Evolutionary conservation across 768 basidiomycete species (phyloP).

Genomic region (Lactarius pseudohatsudake): DNA sequence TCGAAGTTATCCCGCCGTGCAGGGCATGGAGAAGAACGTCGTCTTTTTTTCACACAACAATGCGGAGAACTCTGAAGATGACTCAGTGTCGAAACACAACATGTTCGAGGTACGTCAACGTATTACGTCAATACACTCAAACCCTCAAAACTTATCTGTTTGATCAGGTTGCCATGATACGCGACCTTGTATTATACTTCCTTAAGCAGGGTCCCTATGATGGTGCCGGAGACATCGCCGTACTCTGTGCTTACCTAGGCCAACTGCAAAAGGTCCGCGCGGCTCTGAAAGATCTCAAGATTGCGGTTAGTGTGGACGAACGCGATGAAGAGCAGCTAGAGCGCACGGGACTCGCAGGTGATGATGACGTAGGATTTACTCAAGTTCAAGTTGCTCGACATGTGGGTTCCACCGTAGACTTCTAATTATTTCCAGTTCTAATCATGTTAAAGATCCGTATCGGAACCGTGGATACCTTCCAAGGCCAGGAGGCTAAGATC

Average conservation of each 20-base stretch:
- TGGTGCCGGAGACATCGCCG: constrained; percentile 50
- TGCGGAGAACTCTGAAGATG: constrained; percentile 58
- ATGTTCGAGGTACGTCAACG: constrained; percentile 54
- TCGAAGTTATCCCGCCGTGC: constrained; percentile 50
- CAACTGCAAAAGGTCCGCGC: constrained; percentile 48
- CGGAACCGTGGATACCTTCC: constrained; percentile 77
- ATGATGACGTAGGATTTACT: constrained; percentile 42
- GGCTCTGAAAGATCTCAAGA: constrained; percentile 41
- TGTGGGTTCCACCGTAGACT: constrained; percentile 38
- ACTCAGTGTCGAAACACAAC: constrained; percentile 68
- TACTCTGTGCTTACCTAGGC: constrained; percentile 54
- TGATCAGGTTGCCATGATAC: constrained; percentile 45
- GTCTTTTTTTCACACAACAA: constrained; percentile 68
- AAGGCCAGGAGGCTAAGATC: constrained; percentile 72
- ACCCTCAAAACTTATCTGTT: not conserved
- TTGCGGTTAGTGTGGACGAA: constrained; percentile 69
- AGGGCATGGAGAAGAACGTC: constrained; percentile 62
- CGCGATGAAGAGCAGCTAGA: constrained; percentile 62
- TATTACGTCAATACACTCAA: not conserved
- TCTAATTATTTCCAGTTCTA: not conserved
- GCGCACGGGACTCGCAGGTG: constrained; percentile 46
- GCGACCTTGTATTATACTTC: constrained; percentile 54
- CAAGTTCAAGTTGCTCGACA: constrained; percentile 52
- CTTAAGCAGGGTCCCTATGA: constrained; percentile 53
- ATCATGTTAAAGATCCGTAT: constrained; percentile 52